Percentiles rank a stretch among this genome's conserved stretches.
These are phyloP conservation scores for Phytophthora pini DNA, from an alignment of 352 stramenopile species.

Conservation along the genomic window DNA sequence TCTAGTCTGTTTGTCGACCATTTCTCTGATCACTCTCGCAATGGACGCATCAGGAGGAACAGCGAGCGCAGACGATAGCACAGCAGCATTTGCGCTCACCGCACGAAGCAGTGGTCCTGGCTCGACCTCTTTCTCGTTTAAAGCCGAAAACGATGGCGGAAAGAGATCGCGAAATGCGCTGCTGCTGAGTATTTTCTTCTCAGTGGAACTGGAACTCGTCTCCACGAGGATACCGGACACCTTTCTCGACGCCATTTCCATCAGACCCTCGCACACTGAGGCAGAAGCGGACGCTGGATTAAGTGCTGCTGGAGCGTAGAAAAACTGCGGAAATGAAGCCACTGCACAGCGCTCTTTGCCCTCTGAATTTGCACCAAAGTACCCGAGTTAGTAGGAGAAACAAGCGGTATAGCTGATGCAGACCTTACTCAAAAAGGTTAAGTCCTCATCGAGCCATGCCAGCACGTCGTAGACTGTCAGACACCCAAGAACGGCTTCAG, in stretches of 20 bases:
- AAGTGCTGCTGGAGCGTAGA: constrained; percentile 45
- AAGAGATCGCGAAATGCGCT: constrained; percentile 43
- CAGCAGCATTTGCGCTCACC: constrained; percentile 23
- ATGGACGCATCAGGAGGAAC: constrained; percentile 48
- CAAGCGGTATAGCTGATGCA: background rate
- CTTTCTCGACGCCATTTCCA: constrained; percentile 37
- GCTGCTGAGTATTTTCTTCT: constrained; percentile 25
- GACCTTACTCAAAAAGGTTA: constrained; percentile 61
- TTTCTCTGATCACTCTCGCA: constrained; percentile 48
- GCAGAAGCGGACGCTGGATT: constrained; percentile 11
- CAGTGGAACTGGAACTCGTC: constrained; percentile 3
- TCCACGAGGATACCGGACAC: constrained; percentile 41
- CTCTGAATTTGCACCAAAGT: constrained; percentile 20
- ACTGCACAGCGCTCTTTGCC: constrained; percentile 45
- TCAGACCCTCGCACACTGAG: constrained; percentile 46
- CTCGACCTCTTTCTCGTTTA: constrained; percentile 19
- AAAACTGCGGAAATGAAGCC: constrained; percentile 55
- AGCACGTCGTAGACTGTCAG: constrained; percentile 55
- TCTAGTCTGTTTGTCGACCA: constrained; percentile 42
- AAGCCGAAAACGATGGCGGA: constrained; percentile 19
- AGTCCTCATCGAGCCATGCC: constrained; percentile 62
- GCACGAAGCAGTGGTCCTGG: constrained; percentile 38
- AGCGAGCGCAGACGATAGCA: constrained; percentile 19
- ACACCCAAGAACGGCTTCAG: constrained; percentile 45
- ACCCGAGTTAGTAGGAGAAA: constrained; percentile 4